Evolutionary conservation across 2,329 filamentous ascomycete genomes (phyloP), one percentile per base, ranked within the genome.

Genomic region (Colletotrichum sp.): DNA sequence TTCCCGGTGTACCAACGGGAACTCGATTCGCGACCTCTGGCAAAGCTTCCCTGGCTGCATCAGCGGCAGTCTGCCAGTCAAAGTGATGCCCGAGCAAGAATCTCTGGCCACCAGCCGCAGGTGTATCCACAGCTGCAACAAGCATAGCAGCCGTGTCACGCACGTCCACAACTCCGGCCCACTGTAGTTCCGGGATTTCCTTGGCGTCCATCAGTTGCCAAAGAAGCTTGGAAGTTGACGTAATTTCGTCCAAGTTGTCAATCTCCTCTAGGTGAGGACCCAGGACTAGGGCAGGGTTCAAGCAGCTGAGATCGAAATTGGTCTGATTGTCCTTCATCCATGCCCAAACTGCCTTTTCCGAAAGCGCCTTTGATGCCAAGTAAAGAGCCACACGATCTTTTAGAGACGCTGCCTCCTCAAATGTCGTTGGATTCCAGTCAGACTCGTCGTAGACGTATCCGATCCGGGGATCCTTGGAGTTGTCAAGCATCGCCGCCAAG

Each of bases 211-310:
- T 76, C 16, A 86, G 76, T 34, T 82, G 78, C 9, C 80, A 81
- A 64, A 85, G 77, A 8, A 85, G 69, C 36, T 76, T 85, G 84
- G 62, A 81, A 81, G 61, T 82, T 81, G 68, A 79, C 79, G 24
- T 61, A 21, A 81, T 78, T n/a, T 83, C 66, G 7, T 74, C 74
- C 6, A 80, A 66, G 2, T 77, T 81, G 10, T 78, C 77, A 13
- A 81, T 79, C 4, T 79, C 77, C 69, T 85, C 81, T 73, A 61
- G 55, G 26, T 86, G 82, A 59, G 80, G 82, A 4, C 85, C 85
- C 16, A 85, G 52, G 24, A 85, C 81, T 8, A 38, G 18, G 30
- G 26, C 16, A 3, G 52, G 70, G n/a, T 61, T 38, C 2, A 72
- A 24, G 32, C 82, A 80, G 43, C 84, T 78, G 24, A 84, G 78